Conservation (phyloP, 441 rosid genomes). For the Flueggea neowawraea region DNA sequence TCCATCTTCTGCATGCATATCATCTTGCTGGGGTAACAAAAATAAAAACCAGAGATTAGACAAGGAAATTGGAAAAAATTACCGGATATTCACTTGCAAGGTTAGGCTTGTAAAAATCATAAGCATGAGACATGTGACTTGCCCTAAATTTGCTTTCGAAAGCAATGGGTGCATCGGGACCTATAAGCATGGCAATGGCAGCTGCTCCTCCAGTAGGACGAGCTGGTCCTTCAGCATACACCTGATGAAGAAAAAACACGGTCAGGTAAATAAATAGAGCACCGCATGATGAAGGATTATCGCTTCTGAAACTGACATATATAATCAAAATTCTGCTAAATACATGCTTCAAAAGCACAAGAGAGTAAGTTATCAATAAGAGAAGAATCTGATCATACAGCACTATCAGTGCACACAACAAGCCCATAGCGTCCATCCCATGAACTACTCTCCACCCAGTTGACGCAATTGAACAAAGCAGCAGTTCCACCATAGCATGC, state of each 20-base stretch:
- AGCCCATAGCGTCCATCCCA: conserved; percentile 99
- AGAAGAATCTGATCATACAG: conserved; percentile 47
- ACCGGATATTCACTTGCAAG: conserved; percentile 99
- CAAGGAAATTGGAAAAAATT: conserved; percentile 19
- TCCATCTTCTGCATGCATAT: not conserved
- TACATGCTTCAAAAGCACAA: not conserved
- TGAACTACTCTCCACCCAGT: conserved; percentile 97
- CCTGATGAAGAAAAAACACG: conserved; percentile 44
- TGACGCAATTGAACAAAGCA: conserved; percentile 92
- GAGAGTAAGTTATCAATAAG: not conserved
- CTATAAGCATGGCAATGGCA: conserved; percentile 87
- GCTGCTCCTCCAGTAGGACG: conserved; percentile 99
- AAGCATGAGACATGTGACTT: conserved; percentile 95
- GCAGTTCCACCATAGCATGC: conserved; percentile 99
- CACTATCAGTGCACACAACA: conserved; percentile 94
- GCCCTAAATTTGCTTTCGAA: conserved; percentile 96
- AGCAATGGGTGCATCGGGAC: conserved; percentile 91
- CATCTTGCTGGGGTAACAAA: not conserved
- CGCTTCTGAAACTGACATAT: not conserved
- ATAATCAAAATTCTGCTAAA: not conserved
- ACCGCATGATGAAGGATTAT: not conserved
- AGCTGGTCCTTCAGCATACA: conserved; percentile 99
- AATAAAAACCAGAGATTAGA: not conserved
- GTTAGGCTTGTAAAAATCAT: conserved; percentile 98
- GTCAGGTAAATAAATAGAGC: conserved; percentile 1